Evolutionary conservation across 2,329 filamentous ascomycete genomes (phyloP).

Genomic region (Penicillium sp.): DNA sequence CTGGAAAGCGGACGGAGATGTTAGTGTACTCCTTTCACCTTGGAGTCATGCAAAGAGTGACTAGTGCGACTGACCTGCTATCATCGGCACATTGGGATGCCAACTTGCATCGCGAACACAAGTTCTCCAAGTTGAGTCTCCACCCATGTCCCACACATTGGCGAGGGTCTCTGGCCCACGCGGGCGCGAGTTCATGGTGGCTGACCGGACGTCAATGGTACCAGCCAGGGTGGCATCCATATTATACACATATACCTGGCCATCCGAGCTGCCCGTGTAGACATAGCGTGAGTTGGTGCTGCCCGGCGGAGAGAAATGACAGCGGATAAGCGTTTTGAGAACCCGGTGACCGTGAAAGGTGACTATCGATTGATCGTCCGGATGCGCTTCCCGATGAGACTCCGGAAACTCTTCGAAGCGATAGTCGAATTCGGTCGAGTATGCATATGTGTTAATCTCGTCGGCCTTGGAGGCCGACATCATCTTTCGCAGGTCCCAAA

Average conservation of each 20-base stretch:
- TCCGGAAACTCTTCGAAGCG: slow-evolving; percentile 52
- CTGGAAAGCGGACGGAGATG: slow-evolving; percentile 38
- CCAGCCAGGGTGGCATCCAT: slow-evolving; percentile 78
- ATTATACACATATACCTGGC: slow-evolving; percentile 87
- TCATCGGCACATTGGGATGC: slow-evolving; percentile 77
- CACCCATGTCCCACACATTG: slow-evolving; percentile 51
- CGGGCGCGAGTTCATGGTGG: slow-evolving; percentile 59
- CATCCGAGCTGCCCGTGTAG: slow-evolving; percentile 84
- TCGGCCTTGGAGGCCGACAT: slow-evolving; percentile 61
- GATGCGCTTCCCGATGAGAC: slow-evolving; percentile 58
- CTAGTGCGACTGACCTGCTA: slow-evolving; percentile 53
- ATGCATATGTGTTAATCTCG: slow-evolving; percentile 46
- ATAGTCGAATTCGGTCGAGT: slow-evolving; percentile 59
- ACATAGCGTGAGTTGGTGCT: slow-evolving; percentile 89
- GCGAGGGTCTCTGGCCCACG: slow-evolving; percentile 48
- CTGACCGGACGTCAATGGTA: slow-evolving; percentile 68
- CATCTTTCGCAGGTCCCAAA: slow-evolving; percentile 92
- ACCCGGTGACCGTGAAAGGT: slow-evolving; percentile 90
- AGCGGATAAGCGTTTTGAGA: slow-evolving; percentile 82
- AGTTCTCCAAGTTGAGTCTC: slow-evolving; percentile 62
- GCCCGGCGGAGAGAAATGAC: slow-evolving; percentile 83
- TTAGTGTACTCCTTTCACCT: background rate
- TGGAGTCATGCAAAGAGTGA: background rate
- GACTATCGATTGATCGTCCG: slow-evolving; percentile 82
- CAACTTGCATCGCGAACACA: slow-evolving; percentile 84